Percentiles rank a stretch among this genome's conserved stretches.
phyloP scores from a whole-genome alignment of 1,139 yeast species.

The Saccharomyces hybrid region DNA sequence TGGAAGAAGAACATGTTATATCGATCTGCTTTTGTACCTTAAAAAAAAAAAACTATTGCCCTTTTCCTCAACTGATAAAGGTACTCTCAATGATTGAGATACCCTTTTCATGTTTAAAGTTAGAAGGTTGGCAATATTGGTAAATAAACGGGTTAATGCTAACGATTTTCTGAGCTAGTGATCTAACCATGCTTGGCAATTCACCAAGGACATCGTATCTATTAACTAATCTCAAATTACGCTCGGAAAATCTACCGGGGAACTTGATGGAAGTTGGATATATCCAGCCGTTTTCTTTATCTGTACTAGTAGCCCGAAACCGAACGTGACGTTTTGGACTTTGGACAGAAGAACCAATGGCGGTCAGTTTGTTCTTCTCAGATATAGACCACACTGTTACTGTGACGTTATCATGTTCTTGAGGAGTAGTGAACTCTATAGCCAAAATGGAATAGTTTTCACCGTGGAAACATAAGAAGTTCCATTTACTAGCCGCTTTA shows the following conservation, averaged over 20 bases:
- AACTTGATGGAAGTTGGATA: slow-evolving; percentile 60
- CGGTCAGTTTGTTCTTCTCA: slow-evolving; percentile 49
- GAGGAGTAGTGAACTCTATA: slow-evolving; percentile 86
- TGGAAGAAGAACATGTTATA: no score
- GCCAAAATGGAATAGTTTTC: slow-evolving; percentile 55
- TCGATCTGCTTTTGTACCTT: no score
- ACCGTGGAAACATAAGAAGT: slow-evolving; percentile 75
- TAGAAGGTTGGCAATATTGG: slow-evolving; percentile 58
- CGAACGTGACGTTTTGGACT: slow-evolving; percentile 42
- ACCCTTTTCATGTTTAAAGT: slow-evolving; percentile 21
- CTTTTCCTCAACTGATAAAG: slow-evolving; percentile 17
- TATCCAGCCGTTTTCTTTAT: slow-evolving; percentile 72
- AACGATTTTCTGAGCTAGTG: slow-evolving; percentile 72
- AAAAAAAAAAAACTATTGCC: neutral
- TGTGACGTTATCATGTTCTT: slow-evolving; percentile 60
- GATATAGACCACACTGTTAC: slow-evolving; percentile 66
- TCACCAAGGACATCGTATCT: slow-evolving; percentile 89
- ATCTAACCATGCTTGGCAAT: slow-evolving; percentile 74
- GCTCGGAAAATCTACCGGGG: slow-evolving; percentile 36
- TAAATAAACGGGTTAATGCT: slow-evolving; percentile 83
- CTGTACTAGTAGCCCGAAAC: slow-evolving; percentile 44
- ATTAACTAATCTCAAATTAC: slow-evolving; percentile 55
- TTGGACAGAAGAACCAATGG: slow-evolving; percentile 37
- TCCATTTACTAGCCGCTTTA: slow-evolving; percentile 88
- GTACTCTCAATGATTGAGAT: slow-evolving; percentile 28